Percentiles rank a stretch among this genome's conserved stretches.
Evolutionary conservation across 1,284 basidiomycete genomes (phyloP).

Genomic region (Taiwanofungus camphoratus): DNA sequence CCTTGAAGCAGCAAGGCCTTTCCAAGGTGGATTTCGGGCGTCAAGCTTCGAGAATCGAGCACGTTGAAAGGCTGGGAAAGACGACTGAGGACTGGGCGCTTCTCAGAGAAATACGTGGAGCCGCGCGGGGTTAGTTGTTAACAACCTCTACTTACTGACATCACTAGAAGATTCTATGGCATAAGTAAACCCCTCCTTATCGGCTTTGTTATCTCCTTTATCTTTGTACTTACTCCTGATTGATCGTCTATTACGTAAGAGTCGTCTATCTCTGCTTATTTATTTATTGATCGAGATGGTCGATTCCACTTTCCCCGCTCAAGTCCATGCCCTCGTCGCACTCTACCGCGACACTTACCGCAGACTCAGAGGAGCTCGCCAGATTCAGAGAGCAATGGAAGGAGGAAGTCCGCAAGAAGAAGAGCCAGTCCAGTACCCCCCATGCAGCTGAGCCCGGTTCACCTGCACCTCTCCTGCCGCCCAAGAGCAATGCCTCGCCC

Average conservation of each 20-base stretch:
- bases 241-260: too few relatives aligned
- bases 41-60: too few relatives aligned
- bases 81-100: too few relatives aligned
- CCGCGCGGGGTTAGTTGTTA: too few relatives aligned
- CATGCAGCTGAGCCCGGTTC: not conserved
- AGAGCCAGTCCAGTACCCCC: slow-evolving; percentile 2
- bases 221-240: not conserved
- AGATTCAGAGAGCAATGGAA: slow-evolving; percentile 73
- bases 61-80: too few relatives aligned
- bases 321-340: slow-evolving; percentile 6
- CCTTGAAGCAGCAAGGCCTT: too few relatives aligned
- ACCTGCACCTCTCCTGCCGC: not conserved
- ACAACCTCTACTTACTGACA: too few relatives aligned
- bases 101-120: too few relatives aligned
- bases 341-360: not conserved
- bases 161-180: too few relatives aligned
- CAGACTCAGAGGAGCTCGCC: slow-evolving; percentile 49
- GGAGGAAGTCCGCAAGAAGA: slow-evolving; percentile 53
- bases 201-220: not conserved
- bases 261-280: not conserved
- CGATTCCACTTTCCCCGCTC: not conserved
- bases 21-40: too few relatives aligned
- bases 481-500: not conserved
- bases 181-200: too few relatives aligned
- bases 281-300: not conserved